These are phyloP conservation scores for Taiozyma sp. DNA, from an alignment of 1,139 yeast genomes.

Conservation along the genomic window DNA sequence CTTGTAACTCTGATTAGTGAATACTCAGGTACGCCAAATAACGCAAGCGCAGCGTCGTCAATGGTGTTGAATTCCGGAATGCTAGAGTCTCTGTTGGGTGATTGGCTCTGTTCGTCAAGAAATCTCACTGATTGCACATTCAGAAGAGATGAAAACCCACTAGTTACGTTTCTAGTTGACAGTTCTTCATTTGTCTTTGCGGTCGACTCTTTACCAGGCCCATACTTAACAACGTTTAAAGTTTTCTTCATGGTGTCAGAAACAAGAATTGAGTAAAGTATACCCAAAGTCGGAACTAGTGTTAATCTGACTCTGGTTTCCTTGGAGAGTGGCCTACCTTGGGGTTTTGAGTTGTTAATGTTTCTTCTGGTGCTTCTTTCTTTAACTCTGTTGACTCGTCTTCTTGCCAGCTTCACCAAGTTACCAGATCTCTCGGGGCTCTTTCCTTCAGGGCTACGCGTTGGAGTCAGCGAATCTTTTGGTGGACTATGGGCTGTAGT, in stretches of 20 bases:
- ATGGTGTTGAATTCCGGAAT: slow-evolving; percentile 42
- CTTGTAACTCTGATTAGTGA: slow-evolving; percentile 48
- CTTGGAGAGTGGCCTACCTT: slow-evolving; percentile 49
- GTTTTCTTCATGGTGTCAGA: slow-evolving; percentile 30
- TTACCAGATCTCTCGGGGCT: neutral
- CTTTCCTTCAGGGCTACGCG: neutral
- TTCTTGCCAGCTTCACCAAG: slow-evolving; percentile 20
- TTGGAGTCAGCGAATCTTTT: neutral
- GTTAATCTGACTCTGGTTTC: slow-evolving; percentile 47
- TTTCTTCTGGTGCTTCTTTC: slow-evolving; percentile 12
- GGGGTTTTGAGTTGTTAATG: slow-evolving; percentile 31
- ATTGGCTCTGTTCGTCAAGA: slow-evolving; percentile 12
- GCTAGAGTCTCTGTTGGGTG: slow-evolving; percentile 27
- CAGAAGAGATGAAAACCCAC: slow-evolving; percentile 20
- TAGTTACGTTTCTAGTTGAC: slow-evolving; percentile 15
- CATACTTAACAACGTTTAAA: slow-evolving; percentile 23
- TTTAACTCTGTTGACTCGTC: slow-evolving; percentile 15
- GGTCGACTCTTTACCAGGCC: slow-evolving; percentile 12
- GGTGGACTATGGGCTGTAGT: neutral
- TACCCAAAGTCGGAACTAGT: slow-evolving; percentile 38
- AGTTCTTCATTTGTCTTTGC: slow-evolving; percentile 16
- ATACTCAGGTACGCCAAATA: slow-evolving; percentile 39
- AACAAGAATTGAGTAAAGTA: slow-evolving; percentile 41
- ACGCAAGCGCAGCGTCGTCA: slow-evolving; percentile 40
- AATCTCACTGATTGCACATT: slow-evolving; percentile 20